Percentiles rank a stretch among this genome's conserved stretches.
Conservation (phyloP, 768 basidiomycete species). For the Phanerochaete carnosa region DNA sequence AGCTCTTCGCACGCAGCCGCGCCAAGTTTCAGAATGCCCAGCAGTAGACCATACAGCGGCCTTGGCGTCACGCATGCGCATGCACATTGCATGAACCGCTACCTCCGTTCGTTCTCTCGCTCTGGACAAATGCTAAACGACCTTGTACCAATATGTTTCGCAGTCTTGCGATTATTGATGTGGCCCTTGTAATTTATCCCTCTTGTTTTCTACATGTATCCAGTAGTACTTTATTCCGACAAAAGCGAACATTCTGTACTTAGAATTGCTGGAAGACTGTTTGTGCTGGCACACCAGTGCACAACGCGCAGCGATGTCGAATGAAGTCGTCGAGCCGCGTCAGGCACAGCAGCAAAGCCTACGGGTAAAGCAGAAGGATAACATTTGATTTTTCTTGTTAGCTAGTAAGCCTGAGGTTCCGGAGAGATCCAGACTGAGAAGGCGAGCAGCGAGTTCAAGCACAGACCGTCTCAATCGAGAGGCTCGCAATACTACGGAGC, state of each 20-base stretch:
- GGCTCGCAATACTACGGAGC: background rate
- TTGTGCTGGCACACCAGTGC: background rate
- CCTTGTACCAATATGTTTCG: constrained; percentile 1
- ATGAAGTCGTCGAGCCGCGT: too few species aligned
- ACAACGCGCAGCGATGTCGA: too few species aligned
- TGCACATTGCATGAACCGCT: constrained; percentile 6
- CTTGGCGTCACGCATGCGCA: constrained; percentile 7
- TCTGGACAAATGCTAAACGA: background rate
- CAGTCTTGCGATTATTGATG: constrained; percentile 3
- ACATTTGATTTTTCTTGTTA: too few species aligned
- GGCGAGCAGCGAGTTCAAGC: too few species aligned
- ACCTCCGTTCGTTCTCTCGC: background rate
- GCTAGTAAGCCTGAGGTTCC: too few species aligned
- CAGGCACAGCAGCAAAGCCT: too few species aligned
- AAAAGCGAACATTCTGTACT: background rate
- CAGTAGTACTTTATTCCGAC: constrained; percentile 4
- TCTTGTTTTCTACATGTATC: constrained; percentile 7
- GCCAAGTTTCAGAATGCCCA: constrained; percentile 70
- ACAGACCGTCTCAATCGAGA: background rate
- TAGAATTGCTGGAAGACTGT: background rate
- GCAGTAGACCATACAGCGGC: constrained; percentile 32
- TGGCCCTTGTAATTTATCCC: constrained; percentile 8
- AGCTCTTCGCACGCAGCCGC: constrained; percentile 88
- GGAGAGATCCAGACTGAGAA: too few species aligned
- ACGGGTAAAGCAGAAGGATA: too few species aligned